Conservation (phyloP, 805 yeast genomes). For the Teunomyces cretensis region DNA sequence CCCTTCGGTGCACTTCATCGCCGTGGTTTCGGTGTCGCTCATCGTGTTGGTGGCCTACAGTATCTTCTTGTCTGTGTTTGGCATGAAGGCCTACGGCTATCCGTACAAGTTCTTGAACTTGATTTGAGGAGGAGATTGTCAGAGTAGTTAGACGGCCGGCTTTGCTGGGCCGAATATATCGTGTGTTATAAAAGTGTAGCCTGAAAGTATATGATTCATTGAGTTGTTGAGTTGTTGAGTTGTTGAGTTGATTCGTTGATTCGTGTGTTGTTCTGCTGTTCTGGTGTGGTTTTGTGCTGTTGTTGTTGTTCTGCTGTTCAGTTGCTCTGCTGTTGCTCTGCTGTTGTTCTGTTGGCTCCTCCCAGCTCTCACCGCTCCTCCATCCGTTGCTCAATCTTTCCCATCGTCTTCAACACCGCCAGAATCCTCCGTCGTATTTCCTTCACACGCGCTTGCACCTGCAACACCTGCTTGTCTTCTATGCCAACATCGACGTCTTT, state of each 20-base stretch:
- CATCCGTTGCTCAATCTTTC: slow-evolving; percentile 32
- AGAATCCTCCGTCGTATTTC: slow-evolving; percentile 33
- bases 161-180: too few species aligned
- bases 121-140: not conserved
- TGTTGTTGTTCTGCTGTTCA: too few species aligned
- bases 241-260: too few species aligned
- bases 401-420: slow-evolving; percentile 27
- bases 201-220: too few species aligned
- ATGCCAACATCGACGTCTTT: slow-evolving; percentile 18
- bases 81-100: slow-evolving; percentile 68
- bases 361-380: too few species aligned
- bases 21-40: slow-evolving; percentile 44
- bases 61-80: slow-evolving; percentile 63
- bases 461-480: slow-evolving; percentile 19
- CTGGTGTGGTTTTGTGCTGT: too few species aligned
- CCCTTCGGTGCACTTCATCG: slow-evolving; percentile 47
- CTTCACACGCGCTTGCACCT: slow-evolving; percentile 21
- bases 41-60: slow-evolving; percentile 60
- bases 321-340: too few species aligned
- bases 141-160: too few species aligned
- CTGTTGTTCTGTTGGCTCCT: too few species aligned
- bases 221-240: too few species aligned
- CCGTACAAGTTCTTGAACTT: slow-evolving; percentile 60
- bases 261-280: too few species aligned
- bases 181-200: too few species aligned